Conservation (phyloP, 2,329 filamentous ascomycete species). For the Fusarium sp. region DNA sequence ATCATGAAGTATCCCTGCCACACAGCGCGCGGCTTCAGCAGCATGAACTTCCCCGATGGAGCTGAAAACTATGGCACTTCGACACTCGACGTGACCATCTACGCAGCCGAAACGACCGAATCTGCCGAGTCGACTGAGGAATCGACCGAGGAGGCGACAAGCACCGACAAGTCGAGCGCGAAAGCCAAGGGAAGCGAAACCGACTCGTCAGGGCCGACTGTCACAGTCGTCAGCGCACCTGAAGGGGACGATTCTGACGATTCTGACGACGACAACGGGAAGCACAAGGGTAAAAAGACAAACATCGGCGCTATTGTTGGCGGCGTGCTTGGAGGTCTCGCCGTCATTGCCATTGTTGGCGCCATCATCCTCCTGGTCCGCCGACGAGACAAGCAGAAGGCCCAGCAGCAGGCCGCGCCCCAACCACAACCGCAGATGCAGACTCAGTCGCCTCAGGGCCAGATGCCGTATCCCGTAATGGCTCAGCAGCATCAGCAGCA, state of each 20-base stretch:
- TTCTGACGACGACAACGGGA: neutral
- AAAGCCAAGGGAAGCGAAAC: constrained; percentile 9
- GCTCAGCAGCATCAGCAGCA: constrained; percentile 23
- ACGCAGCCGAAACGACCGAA: constrained; percentile 12
- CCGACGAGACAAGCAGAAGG: constrained; percentile 32
- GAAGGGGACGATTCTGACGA: neutral
- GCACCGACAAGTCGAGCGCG: constrained; percentile 4
- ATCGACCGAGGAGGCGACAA: neutral
- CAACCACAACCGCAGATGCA: constrained; percentile 9
- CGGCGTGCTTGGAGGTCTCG: constrained; percentile 36
- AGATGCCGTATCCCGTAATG: constrained; percentile 22
- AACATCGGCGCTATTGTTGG: constrained; percentile 32
- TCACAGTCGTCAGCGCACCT: constrained; percentile 5
- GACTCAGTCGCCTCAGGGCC: constrained; percentile 16
- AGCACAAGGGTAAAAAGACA: neutral
- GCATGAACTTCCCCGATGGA: constrained; percentile 19
- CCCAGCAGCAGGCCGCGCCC: neutral
- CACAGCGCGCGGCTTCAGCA: constrained; percentile 21
- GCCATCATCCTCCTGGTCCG: constrained; percentile 29
- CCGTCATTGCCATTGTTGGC: constrained; percentile 15
- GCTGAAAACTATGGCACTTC: neutral
- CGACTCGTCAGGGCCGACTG: neutral
- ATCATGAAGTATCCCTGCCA: constrained; percentile 25
- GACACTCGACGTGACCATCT: constrained; percentile 17
- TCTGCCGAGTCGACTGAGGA: constrained; percentile 10